Evolutionary conservation across 73 alveolate genomes (phyloP), one percentile per base, ranked within the genome.

Genomic region (Paramecium primaurelia): DNA sequence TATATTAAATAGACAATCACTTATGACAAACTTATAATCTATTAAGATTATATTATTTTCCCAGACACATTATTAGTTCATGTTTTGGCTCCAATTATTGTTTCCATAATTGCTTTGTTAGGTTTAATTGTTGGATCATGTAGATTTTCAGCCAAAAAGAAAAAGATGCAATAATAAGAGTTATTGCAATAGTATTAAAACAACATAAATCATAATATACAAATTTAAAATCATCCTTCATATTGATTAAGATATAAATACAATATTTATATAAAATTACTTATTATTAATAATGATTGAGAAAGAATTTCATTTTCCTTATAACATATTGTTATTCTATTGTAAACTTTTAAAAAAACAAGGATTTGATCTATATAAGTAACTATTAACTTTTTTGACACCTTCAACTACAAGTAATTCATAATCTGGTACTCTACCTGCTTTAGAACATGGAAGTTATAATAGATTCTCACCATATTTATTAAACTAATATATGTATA

Each of bases 351-450:
- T 9, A 44, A 80, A 80, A 18, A 80, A 49, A 6, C 75, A 40
- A 14, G 91, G 91, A 49, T 80, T 80, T 47, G 91, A 25, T 20
- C 73, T 9, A 47, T 12, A 80, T 30, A 80, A 26, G 58, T 40
- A 80, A 26, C 64, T 47, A 20, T 80, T 80, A 18, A 22, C 16
- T 20, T 80, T 25, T 80, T 18, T 80, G 42, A 45, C 47, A 4
- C 91, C 91, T 32, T 80, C 58, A 2, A 80, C 22, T 10, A 80
- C 58, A 4, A 80, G 51, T 20, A 25, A 80, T 26, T 80, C 91
- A 80, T 26, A 80, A 80, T 80, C 91, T 44, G 91, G 77, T 22
- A 42, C 75, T 44, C 47, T 80, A 6, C 58, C 91, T 25, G 47
- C 58, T 64, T 80, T 42, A 8, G 58, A 59, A 42, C 77, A 45